These are phyloP conservation scores for Xylaria sp. DNA, from an alignment of 2,329 filamentous ascomycete species.

Conservation along the genomic window DNA sequence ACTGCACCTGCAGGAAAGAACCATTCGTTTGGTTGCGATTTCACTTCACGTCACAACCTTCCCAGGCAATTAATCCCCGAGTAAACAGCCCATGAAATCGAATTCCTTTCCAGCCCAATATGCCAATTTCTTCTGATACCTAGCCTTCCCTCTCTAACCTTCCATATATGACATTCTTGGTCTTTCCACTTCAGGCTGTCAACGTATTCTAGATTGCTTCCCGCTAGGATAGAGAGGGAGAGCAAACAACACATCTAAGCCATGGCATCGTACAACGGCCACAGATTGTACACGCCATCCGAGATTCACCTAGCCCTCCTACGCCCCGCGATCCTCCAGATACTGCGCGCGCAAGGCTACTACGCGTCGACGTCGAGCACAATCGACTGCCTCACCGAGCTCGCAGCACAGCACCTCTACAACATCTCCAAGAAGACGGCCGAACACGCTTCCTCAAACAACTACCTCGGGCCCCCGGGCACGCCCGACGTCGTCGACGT, in stretches of 20 bases:
- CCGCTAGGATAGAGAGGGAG: background rate
- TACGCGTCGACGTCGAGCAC: slow-evolving; percentile 83
- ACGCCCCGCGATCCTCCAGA: slow-evolving; percentile 87
- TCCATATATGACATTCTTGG: background rate
- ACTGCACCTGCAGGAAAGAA: too few relatives aligned
- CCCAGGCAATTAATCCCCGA: too few relatives aligned
- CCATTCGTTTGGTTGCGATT: background rate
- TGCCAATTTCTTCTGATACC: background rate
- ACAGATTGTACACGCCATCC: slow-evolving; percentile 38
- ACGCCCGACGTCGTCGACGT: slow-evolving; percentile 79
- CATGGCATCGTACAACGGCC: slow-evolving; percentile 44
- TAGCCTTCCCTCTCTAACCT: background rate
- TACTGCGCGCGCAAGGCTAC: slow-evolving; percentile 91
- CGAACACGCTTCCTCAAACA: slow-evolving; percentile 75
- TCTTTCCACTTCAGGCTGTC: background rate
- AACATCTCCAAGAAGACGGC: slow-evolving; percentile 79
- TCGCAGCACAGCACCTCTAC: slow-evolving; percentile 83
- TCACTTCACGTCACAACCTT: background rate
- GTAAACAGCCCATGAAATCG: background rate
- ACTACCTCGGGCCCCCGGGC: slow-evolving; percentile 64
- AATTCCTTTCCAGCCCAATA: background rate
- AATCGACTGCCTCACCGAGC: slow-evolving; percentile 86
- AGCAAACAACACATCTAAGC: slow-evolving; percentile 8
- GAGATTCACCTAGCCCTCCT: slow-evolving; percentile 74
- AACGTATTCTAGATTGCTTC: background rate